Percentiles rank a stretch among this genome's conserved stretches.
Conservation (phyloP, 164 flowering plant species). For the Platanus orientalis region DNA sequence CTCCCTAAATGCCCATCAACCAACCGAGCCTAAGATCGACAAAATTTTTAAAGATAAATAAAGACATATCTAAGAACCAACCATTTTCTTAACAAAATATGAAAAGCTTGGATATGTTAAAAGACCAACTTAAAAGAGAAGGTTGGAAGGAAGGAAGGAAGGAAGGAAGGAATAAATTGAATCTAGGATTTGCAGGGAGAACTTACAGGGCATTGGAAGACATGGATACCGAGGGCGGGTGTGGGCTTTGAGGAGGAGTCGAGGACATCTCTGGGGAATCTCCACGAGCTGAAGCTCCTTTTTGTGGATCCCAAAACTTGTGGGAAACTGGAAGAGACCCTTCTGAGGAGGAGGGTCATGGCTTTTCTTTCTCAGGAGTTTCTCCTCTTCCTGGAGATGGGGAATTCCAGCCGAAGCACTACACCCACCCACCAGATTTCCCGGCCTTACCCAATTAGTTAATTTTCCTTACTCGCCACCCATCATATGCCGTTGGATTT, state of each 20-base stretch:
- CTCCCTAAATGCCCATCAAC: neutral
- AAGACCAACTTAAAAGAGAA: no score
- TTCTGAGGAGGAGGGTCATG: conserved; percentile 20
- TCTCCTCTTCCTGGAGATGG: conserved; percentile 7
- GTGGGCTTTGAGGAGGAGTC: conserved; percentile 22
- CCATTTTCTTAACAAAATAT: neutral
- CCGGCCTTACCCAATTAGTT: no score
- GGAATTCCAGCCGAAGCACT: no score
- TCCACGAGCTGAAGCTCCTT: conserved; percentile 35
- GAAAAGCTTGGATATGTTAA: no score
- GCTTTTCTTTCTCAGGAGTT: no score
- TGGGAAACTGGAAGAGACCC: conserved; percentile 15
- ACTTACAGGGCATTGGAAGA: conserved; percentile 82
- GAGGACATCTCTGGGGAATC: conserved; percentile 23
- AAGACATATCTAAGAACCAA: neutral
- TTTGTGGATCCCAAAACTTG: conserved; percentile 26
- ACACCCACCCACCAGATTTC: no score
- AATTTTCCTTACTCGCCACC: no score
- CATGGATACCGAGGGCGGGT: conserved; percentile 67
- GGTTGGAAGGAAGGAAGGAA: no score
- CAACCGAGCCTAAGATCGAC: neutral
- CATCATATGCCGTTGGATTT: no score
- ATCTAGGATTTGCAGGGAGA: neutral
- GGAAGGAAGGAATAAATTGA: no score
- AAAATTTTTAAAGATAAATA: neutral